These are phyloP conservation scores for Filosporella fistucella DNA, from an alignment of 495 filamentous ascomycete species.

Conservation along the genomic window DNA sequence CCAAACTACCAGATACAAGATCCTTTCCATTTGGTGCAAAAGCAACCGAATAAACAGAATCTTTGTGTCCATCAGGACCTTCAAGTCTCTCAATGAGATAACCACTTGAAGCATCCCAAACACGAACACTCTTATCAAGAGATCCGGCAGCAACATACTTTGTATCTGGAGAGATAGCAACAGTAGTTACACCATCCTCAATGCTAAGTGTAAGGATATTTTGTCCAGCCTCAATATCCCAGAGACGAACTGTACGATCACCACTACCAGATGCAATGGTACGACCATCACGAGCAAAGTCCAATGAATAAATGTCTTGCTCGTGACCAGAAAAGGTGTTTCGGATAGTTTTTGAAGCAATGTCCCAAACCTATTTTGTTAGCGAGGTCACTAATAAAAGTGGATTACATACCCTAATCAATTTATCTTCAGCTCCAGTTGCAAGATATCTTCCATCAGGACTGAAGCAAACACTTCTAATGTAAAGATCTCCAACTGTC, in stretches of 20 bases:
- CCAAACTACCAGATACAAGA: conserved; percentile 82
- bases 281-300: conserved; percentile 81
- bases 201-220: conserved; percentile 75
- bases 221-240: conserved; percentile 75
- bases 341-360: conserved; percentile 66
- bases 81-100: conserved; percentile 80
- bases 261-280: conserved; percentile 87
- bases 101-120: conserved; percentile 82
- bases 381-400: conserved; percentile 11
- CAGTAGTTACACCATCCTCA: conserved; percentile 87
- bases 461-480: conserved; percentile 89
- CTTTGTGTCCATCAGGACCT: conserved; percentile 82
- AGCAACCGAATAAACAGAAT: conserved; percentile 89
- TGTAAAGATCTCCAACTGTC: conserved; percentile 81
- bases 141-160: conserved; percentile 85
- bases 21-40: conserved; percentile 86
- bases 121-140: conserved; percentile 84
- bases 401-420: conserved; percentile 86
- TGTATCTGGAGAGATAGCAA: conserved; percentile 85
- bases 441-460: conserved; percentile 86
- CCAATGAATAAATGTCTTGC: conserved; percentile 91
- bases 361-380: conserved; percentile 74
- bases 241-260: conserved; percentile 82
- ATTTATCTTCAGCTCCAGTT: conserved; percentile 87
- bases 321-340: conserved; percentile 83